These are phyloP conservation scores for Dictyostelium citrinum DNA, from an alignment of 78 protist genomes.

Conservation along the genomic window DNA sequence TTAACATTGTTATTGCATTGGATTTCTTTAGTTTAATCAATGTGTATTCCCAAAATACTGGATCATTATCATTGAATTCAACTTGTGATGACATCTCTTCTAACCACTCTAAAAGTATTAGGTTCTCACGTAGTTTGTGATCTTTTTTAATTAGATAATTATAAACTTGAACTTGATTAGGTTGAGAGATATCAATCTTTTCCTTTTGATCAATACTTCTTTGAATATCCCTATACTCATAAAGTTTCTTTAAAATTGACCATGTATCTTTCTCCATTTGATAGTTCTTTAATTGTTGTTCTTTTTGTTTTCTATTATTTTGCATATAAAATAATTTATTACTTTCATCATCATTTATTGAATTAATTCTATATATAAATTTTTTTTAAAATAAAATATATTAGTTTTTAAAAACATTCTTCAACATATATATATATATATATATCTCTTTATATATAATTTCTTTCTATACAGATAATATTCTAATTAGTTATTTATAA, in stretches of 20 bases:
- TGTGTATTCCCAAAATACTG: slow-evolving; percentile 34
- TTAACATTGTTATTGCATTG: neutral
- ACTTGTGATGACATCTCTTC: slow-evolving; percentile 46
- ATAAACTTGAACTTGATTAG: neutral
- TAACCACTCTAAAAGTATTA: slow-evolving; percentile 55
- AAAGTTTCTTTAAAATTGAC: slow-evolving; percentile 23
- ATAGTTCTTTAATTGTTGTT: neutral
- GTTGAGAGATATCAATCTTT: neutral
- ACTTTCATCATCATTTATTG: slow-evolving; percentile 11
- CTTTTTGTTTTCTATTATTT: slow-evolving; percentile 40
- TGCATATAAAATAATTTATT: slow-evolving; percentile 33
- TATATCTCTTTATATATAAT: no score
- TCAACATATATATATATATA: no score
- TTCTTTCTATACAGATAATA: no score
- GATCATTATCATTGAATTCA: neutral
- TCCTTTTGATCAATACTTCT: neutral
- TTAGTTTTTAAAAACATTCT: no score
- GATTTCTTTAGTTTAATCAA: neutral
- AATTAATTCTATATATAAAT: neutral
- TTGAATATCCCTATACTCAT: slow-evolving; percentile 40
- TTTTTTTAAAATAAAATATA: no score
- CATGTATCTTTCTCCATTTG: slow-evolving; percentile 61
- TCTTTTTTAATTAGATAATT: neutral
- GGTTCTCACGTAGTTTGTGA: neutral
- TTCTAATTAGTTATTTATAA: no score